Conservation (phyloP, 768 basidiomycete genomes). For the Erythrobasidium yunnanense region DNA sequence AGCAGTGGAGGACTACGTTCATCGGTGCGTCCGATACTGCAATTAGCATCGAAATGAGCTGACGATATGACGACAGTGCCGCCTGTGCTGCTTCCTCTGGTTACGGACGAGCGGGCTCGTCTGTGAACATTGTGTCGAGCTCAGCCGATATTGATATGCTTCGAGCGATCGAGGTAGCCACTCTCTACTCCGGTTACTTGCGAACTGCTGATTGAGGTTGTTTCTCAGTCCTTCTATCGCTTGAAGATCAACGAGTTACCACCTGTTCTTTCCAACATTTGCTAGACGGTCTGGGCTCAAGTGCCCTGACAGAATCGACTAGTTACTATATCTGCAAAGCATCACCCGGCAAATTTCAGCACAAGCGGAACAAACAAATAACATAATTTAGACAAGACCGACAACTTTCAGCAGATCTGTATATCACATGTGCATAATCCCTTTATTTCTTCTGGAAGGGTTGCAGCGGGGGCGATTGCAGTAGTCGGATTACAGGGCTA, state of each 20-base stretch:
- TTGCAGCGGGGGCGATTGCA: no score
- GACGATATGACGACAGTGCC: constrained; percentile 49
- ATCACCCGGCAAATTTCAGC: no score
- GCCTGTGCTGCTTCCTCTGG: constrained; percentile 74
- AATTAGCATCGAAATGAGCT: not conserved
- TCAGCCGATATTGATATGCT: constrained; percentile 57
- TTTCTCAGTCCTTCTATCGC: constrained; percentile 11
- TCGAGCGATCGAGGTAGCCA: constrained; percentile 1
- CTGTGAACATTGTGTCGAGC: constrained; percentile 92
- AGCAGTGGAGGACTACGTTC: constrained; percentile 94
- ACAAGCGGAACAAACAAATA: no score
- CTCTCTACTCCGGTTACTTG: not conserved
- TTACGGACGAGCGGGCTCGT: constrained; percentile 76
- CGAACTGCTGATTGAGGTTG: not conserved
- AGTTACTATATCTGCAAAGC: no score
- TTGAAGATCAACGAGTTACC: constrained; percentile 24
- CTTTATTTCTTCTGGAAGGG: no score
- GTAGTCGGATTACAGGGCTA: no score
- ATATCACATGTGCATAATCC: no score
- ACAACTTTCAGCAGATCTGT: no score
- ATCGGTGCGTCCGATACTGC: constrained; percentile 54
- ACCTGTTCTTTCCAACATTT: constrained; percentile 14
- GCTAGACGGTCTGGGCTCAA: not conserved
- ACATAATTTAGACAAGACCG: no score
- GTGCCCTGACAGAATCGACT: not conserved